phyloP scores from a whole-genome alignment of 805 yeast species.

The Yueomyces sinensis region DNA sequence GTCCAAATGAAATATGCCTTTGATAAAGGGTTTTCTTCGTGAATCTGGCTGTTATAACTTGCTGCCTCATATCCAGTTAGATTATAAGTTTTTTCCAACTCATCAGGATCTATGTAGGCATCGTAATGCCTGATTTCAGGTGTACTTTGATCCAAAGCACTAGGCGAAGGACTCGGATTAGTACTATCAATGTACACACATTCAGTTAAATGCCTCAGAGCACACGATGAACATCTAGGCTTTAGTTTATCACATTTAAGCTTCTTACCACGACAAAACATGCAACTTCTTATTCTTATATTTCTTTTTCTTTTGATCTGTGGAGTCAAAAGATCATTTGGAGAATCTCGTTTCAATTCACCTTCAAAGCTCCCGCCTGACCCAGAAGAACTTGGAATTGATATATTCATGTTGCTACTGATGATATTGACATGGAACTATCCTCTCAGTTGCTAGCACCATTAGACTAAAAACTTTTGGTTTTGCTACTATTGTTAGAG shows the following conservation, averaged over 20 bases:
- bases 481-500: too few species aligned
- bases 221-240: slow-evolving; percentile 19
- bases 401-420: too few species aligned
- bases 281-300: slow-evolving; percentile 18
- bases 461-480: too few species aligned
- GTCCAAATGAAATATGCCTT: slow-evolving; percentile 7
- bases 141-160: not conserved
- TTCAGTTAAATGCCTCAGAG: slow-evolving; percentile 6
- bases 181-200: slow-evolving; percentile 9
- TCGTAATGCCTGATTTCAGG: not conserved
- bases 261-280: slow-evolving; percentile 18
- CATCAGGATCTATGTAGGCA: not conserved
- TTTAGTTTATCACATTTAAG: slow-evolving; percentile 18
- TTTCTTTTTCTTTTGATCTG: slow-evolving; percentile 9
- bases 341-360: too few species aligned
- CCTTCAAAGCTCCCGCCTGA: too few species aligned
- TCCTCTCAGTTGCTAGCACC: too few species aligned
- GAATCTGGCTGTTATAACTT: too few species aligned
- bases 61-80: not conserved
- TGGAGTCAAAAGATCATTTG: too few species aligned
- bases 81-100: not conserved
- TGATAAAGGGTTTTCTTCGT: slow-evolving; percentile 2
- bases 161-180: not conserved
- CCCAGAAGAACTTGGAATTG: too few species aligned
- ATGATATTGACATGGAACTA: too few species aligned